Base-by-base conservation (phyloP, 345 rosid species). In the Viola odorata region DNA sequence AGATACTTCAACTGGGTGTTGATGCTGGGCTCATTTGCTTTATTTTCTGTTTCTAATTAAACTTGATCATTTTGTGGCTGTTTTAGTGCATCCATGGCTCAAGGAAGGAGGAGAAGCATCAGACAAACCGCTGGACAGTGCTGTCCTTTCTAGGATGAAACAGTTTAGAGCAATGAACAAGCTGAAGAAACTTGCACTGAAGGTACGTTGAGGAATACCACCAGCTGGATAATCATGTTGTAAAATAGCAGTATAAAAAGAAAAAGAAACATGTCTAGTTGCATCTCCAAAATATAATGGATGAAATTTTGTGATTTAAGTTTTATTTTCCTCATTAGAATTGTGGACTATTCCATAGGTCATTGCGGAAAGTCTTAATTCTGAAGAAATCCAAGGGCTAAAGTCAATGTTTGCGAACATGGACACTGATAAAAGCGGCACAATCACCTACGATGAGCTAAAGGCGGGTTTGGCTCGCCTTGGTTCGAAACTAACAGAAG, bases 351-450 rank as follows among this genome's bases (percentile, higher is more conserved):
- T 41, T 42, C 32, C 12, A 47, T 49, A 76, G 83, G 83, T 76
- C 50, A 75, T 79, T 14, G 83, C 80, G 0, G 69, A 75, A 71
- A 76, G 65, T 57, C 78, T 79, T 44, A 64, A 76, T 15, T 45
- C 55, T 15, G 80, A 79, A 10, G 80, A 79, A 60, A 75, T 76
- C 61, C 71, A 69, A 73, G 80, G 80, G 57, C 69, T 73, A 3
- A 79, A 76, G 52, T 47, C 73, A 37, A 75, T 73, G 78, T 79
- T 75, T 52, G 63, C 66, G 47, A 71, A 75, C 69, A 71, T 75
- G 38, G 82, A 78, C 49, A 74, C 74, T 1, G 80, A 79, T 50
- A 75, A 75, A 12, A 79, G 80, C 62, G 83, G 80, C 53, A 73
- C 80, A 7, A 79, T 79, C 61, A 75, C 80, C 14, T 64, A 72